Base-by-base conservation (phyloP, 2,329 filamentous ascomycete species). In the Tolypocladium ovalisporum region DNA sequence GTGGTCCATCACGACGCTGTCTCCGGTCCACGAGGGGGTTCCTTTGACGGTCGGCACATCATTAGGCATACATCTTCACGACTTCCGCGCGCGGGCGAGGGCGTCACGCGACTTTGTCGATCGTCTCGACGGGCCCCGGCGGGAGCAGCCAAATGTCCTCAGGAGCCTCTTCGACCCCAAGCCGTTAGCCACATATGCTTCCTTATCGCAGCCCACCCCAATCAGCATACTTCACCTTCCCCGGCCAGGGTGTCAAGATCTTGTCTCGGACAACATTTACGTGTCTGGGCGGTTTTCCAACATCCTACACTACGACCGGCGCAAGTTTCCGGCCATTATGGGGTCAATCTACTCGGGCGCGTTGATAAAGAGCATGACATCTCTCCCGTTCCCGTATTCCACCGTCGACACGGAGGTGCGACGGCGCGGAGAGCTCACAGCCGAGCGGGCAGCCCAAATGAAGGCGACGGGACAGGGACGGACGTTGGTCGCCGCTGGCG, bases 231-330 rank as follows among this genome's bases (percentile, higher is more conserved):
- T 95, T 2, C 90, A 96, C 67, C 76, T 92, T 34, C 86, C 86
- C 17, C 77, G 75, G 10, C 74, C 82, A 1, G 80, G 79, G 0
- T 71, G 75, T 10, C 70, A 70, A 12, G 73, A 75, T 54, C 77
- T 82, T 60, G 77, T 85, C 22, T 88, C 89, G 54, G 81, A 87
- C 59, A 88, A 94, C 35, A 94, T 97, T 44, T 93, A 92, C 74
- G 84, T 97, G 39, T 90, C 88, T 5, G 93, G 93, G 0, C 84
- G 93, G 19, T 97, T 97, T 68, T 88, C 91, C 5, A 92, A 85
- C 65, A 89, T 97, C 57, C 76, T 97, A 4, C 87, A 90, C 67
- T 97, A 96, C 72, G 91, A 97, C 67, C 83, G 91, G 4, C 86
- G 93, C 51, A 90, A 83, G 70, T 95, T 97, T 65, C 89, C 90